These are phyloP conservation scores for Xylaria intraflava DNA, from an alignment of 495 filamentous ascomycete species.

Conservation along the genomic window DNA sequence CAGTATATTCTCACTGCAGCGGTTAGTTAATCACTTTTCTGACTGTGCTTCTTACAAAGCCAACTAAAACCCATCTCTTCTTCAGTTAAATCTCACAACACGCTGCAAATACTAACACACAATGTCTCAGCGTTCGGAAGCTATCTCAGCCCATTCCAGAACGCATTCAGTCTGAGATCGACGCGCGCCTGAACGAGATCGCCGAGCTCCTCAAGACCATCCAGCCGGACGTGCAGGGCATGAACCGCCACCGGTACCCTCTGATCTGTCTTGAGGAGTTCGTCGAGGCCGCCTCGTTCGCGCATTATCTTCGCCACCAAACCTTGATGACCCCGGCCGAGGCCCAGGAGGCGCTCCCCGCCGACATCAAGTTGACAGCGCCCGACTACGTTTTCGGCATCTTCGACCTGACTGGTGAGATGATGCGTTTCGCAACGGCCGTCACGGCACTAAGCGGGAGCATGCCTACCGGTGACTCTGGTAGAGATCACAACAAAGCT, in stretches of 20 bases:
- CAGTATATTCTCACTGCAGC: slow-evolving; percentile 90
- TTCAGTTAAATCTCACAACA: neutral
- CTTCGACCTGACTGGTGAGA: slow-evolving; percentile 86
- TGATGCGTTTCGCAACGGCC: slow-evolving; percentile 93
- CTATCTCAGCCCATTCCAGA: slow-evolving; percentile 57
- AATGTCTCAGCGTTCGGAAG: slow-evolving; percentile 50
- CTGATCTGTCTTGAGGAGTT: slow-evolving; percentile 85
- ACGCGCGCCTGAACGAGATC: slow-evolving; percentile 60
- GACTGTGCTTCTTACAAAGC: neutral
- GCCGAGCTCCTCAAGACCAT: slow-evolving; percentile 57
- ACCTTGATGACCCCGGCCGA: slow-evolving; percentile 60
- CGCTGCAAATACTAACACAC: slow-evolving; percentile 7
- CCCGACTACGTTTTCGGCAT: slow-evolving; percentile 88
- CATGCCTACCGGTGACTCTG: slow-evolving; percentile 25
- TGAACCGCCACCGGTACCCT: slow-evolving; percentile 83
- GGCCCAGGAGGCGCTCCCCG: slow-evolving; percentile 45
- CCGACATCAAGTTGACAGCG: slow-evolving; percentile 55
- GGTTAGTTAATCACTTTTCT: slow-evolving; percentile 44
- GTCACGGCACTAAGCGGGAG: slow-evolving; percentile 58
- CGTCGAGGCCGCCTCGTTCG: slow-evolving; percentile 78
- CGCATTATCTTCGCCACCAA: slow-evolving; percentile 77
- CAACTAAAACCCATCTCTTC: neutral
- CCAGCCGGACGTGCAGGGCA: slow-evolving; percentile 62
- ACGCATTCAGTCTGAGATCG: slow-evolving; percentile 57
- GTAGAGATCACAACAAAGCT: slow-evolving; percentile 3